Evolutionary conservation across 441 rosid species (phyloP).

Genomic region (Eruca vesicaria): DNA sequence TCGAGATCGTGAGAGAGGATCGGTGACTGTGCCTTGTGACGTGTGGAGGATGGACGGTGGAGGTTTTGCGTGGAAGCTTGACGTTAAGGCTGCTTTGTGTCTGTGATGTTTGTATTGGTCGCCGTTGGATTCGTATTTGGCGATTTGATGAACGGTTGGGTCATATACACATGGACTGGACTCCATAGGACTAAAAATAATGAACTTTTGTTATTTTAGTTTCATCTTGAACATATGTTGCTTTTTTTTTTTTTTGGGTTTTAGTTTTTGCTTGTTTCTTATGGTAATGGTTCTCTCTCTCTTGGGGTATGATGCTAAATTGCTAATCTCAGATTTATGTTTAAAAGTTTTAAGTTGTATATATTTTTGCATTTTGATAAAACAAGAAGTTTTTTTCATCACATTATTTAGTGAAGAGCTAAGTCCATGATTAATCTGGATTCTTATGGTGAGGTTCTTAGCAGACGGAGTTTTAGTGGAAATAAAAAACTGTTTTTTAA

Average conservation of each 20-base stretch:
- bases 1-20: conserved; percentile 41
- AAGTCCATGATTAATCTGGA: no score
- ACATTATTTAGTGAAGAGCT: no score
- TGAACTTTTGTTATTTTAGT: conserved; percentile 1
- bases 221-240: conserved; percentile 13
- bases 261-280: neutral
- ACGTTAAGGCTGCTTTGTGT: conserved; percentile 75
- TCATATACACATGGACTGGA: neutral
- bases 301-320: no score
- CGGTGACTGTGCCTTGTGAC: conserved; percentile 76
- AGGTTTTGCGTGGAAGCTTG: conserved; percentile 92
- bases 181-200: neutral
- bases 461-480: no score
- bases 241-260: neutral
- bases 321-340: no score
- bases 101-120: conserved; percentile 20
- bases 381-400: no score
- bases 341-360: no score
- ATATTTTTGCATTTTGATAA: no score
- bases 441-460: no score
- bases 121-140: neutral
- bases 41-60: conserved; percentile 75
- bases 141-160: neutral
- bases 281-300: no score
- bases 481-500: no score